phyloP scores from a whole-genome alignment of 768 basidiomycete species.

The Tricholoma saponaceum region DNA sequence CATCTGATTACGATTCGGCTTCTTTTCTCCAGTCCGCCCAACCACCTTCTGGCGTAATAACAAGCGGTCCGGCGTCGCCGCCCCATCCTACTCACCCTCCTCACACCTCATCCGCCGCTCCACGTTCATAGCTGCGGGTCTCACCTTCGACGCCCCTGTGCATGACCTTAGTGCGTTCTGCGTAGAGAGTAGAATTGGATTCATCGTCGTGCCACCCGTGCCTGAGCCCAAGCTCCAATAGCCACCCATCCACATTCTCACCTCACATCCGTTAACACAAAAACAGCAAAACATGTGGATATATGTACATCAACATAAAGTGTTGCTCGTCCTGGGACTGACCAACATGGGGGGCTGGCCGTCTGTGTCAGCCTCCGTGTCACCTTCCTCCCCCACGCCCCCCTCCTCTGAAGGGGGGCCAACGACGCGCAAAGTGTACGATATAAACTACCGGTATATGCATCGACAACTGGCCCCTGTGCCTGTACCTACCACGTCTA shows the following conservation, averaged over 20 bases:
- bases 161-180: slow-evolving; percentile 60
- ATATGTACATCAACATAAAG: background rate
- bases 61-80: slow-evolving; percentile 64
- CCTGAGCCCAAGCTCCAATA: slow-evolving; percentile 22
- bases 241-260: background rate
- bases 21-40: slow-evolving; percentile 54
- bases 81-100: slow-evolving; percentile 68
- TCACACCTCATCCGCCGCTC: slow-evolving; percentile 72
- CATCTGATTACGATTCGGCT: background rate
- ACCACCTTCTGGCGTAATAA: slow-evolving; percentile 81
- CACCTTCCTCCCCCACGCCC: background rate
- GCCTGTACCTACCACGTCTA: background rate
- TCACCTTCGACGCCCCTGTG: slow-evolving; percentile 57
- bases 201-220: slow-evolving; percentile 43
- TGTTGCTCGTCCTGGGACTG: slow-evolving; percentile 1
- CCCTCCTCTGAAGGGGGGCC: background rate
- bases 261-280: background rate
- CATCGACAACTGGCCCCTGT: background rate
- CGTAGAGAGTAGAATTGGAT: slow-evolving; percentile 53
- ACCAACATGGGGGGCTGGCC: slow-evolving; percentile 1
- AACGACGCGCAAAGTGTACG: slow-evolving; percentile 5
- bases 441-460: slow-evolving; percentile 10
- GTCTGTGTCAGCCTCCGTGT: slow-evolving; percentile 5
- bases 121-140: slow-evolving; percentile 76
- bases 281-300: background rate